A percentile compares a stretch with the other conserved stretches of the same genome.
Evolutionary conservation across 2,329 filamentous ascomycete genomes (phyloP).

Genomic region (Cladophialophora immunda): DNA sequence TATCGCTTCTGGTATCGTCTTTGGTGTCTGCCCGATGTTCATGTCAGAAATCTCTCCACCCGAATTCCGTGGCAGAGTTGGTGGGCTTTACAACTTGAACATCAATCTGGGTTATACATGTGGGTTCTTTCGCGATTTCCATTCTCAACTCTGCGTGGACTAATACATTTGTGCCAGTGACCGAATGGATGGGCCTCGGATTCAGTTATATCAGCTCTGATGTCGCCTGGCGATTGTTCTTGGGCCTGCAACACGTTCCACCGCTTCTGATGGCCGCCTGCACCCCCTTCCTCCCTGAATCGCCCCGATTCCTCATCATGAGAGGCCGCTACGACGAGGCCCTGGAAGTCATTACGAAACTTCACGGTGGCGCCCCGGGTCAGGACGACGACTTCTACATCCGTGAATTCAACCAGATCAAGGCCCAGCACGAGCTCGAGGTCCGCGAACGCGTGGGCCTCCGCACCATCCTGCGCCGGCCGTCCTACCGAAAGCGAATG

Average conservation of each 20-base stretch:
- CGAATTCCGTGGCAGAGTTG: constrained; percentile 18
- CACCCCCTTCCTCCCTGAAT: constrained; percentile 41
- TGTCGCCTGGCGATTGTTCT: constrained; percentile 23
- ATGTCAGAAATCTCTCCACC: constrained; percentile 24
- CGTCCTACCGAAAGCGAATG: constrained; percentile 27
- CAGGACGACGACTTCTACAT: constrained; percentile 28
- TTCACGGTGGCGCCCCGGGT: constrained; percentile 13
- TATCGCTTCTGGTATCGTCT: constrained; percentile 23
- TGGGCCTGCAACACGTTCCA: constrained; percentile 20
- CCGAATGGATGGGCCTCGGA: constrained; percentile 27
- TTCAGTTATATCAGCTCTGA: constrained; percentile 21
- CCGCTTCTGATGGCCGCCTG: constrained; percentile 21
- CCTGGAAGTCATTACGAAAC: constrained; percentile 32
- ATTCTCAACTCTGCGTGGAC: constrained; percentile 6
- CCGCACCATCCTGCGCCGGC: constrained; percentile 15
- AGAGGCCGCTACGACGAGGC: constrained; percentile 33
- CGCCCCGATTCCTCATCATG: constrained; percentile 41
- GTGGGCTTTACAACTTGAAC: constrained; percentile 22
- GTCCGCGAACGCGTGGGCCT: constrained; percentile 20
- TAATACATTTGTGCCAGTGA: constrained; percentile 12
- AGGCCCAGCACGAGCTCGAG: constrained; percentile 28
- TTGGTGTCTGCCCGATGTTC: constrained; percentile 25
- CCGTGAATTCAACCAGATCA: constrained; percentile 30
- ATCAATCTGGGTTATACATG: constrained; percentile 23
- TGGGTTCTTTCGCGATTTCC: neutral